phyloP scores from a whole-genome alignment of 1,284 basidiomycete genomes.

The Sanguinoderma infundibulare region DNA sequence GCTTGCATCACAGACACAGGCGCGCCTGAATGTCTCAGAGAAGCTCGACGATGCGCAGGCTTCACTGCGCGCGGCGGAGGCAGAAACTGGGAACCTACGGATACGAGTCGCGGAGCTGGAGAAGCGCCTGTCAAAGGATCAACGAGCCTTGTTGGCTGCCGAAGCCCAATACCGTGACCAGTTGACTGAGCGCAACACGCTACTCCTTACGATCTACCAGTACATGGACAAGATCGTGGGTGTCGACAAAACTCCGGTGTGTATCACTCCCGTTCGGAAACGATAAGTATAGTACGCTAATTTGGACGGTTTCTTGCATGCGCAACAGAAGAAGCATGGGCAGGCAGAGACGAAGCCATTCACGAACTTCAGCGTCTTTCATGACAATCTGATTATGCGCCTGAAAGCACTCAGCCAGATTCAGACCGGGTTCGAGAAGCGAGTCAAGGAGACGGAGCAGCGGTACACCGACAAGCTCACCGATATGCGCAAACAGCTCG shows the following conservation, averaged over 20 bases:
- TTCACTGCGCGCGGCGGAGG: constrained; percentile 65
- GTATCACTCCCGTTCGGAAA: constrained; percentile 35
- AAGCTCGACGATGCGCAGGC: constrained; percentile 79
- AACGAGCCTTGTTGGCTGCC: constrained; percentile 70
- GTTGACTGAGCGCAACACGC: constrained; percentile 89
- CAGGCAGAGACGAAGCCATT: constrained; percentile 88
- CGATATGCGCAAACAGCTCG: constrained; percentile 87
- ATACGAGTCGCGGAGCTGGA: constrained; percentile 78
- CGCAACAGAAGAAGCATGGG: constrained; percentile 64
- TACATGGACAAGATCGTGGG: constrained; percentile 95
- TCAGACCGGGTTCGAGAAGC: constrained; percentile 86
- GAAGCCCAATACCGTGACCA: constrained; percentile 90
- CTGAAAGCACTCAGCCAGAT: constrained; percentile 86
- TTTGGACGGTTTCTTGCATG: background rate
- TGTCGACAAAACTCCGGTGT: constrained; percentile 81
- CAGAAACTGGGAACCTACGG: constrained; percentile 62
- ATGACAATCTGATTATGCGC: constrained; percentile 90
- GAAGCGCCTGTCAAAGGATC: constrained; percentile 82
- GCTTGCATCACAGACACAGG: constrained; percentile 84
- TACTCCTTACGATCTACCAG: constrained; percentile 91
- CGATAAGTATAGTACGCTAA: background rate
- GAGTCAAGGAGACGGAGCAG: constrained; percentile 81
- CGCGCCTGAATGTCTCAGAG: constrained; percentile 81
- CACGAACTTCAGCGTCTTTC: constrained; percentile 93
- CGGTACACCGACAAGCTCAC: constrained; percentile 74